Conservation (phyloP, 2,329 filamentous ascomycete species). For the Elsinoe ampelina region DNA sequence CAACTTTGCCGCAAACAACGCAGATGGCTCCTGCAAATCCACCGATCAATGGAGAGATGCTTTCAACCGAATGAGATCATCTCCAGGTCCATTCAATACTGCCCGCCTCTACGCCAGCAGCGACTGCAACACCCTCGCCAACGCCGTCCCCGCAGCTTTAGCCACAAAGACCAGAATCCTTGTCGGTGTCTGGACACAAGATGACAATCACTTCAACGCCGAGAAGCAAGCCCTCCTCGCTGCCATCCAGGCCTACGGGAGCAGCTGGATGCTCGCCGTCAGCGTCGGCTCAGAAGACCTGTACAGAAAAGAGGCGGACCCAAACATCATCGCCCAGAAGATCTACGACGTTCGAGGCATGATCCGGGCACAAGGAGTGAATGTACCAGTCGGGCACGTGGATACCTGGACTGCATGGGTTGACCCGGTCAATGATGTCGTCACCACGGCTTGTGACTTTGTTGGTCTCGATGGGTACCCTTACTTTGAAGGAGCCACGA, state of each 20-base stretch:
- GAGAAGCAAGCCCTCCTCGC: conserved; percentile 53
- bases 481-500: conserved; percentile 65
- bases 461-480: conserved; percentile 67
- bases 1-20: conserved; percentile 33
- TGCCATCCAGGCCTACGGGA: conserved; percentile 47
- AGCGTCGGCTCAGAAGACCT: conserved; percentile 60
- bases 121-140: conserved; percentile 43
- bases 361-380: conserved; percentile 37
- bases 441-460: conserved; percentile 65
- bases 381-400: conserved; percentile 64
- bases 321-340: conserved; percentile 34
- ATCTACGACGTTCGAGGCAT: conserved; percentile 46
- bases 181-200: conserved; percentile 52
- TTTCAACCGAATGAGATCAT: conserved; percentile 24
- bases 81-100: conserved; percentile 48
- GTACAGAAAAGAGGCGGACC: conserved; percentile 45
- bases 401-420: conserved; percentile 73
- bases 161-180: conserved; percentile 52
- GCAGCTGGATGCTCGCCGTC: conserved; percentile 53
- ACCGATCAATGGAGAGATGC: conserved; percentile 29
- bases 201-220: conserved; percentile 43
- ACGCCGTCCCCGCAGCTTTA: conserved; percentile 49
- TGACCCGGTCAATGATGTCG: conserved; percentile 60
- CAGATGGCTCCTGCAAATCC: conserved; percentile 33
- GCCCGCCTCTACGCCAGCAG: conserved; percentile 57